Base-by-base conservation (phyloP, 495 filamentous ascomycete species). In the Umbilicaria muhlenbergii region DNA sequence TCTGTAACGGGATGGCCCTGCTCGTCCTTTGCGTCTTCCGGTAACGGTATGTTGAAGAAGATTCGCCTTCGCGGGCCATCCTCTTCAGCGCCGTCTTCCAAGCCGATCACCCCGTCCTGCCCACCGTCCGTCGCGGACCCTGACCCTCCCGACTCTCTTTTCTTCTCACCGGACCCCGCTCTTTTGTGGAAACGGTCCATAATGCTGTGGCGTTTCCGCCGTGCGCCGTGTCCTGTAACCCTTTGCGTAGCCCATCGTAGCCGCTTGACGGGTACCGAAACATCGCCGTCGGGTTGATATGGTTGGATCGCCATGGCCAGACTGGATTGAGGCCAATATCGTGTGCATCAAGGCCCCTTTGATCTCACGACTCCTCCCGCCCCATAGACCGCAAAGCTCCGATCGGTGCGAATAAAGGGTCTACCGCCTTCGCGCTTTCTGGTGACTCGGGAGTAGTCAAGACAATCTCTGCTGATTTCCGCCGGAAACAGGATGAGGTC, bases 201-300 rank as follows among this genome's bases (percentile, higher is more conserved):
- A 50, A 99, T 80, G 43, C 84, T 89, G 38, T 81, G 70, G 45
- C 91, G 81, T 67, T 95, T 96, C 55, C 72, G 66, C 53, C 75
- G 61, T 31, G 78, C 83, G 57, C 78, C 81, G 61, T 75, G 67
- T 46, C 82, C 80, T 41, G 73, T 78, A 49, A 78, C 69, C 54
- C 84, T 79, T 49, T 85, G 84, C 24, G 91, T 96, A 43, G 91
- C 91, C 91, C 91, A 99, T 78, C 92, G 70, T 55, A 86, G 77
- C 55, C 85, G 68, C 62, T 83, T 80, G 24, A 70, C 71, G 11
- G 75, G 74, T 47, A 69, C 70, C 18, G 69, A 71, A 46, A 73
- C 60, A 51, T 71, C 67, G 42, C 68, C 76, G 46, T 57, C 65
- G 42, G 62, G 58, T 42, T 58, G 55, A 39, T 55, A 50, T 39